These are phyloP conservation scores for Neurospora sp. DNA, from an alignment of 2,329 filamentous ascomycete genomes.

Conservation along the genomic window DNA sequence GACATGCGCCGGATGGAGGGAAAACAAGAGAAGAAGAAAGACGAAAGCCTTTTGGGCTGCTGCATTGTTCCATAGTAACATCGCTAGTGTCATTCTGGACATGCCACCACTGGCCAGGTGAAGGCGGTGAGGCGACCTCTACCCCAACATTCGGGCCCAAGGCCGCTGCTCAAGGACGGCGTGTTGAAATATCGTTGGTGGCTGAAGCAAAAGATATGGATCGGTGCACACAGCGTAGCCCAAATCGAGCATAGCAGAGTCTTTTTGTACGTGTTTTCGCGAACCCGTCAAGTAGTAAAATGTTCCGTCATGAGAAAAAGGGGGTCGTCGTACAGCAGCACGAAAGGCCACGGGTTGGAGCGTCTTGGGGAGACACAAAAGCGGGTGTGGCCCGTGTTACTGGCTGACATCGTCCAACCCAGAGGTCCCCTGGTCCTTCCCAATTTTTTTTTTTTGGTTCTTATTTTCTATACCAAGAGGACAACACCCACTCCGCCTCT, in stretches of 20 bases:
- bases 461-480: not conserved
- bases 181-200: not conserved
- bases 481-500: not conserved
- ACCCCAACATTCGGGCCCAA: not conserved
- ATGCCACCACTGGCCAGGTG: not conserved
- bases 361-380: not conserved
- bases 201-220: not conserved
- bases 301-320: not conserved
- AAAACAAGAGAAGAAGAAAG: not conserved
- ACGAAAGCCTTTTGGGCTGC: not conserved
- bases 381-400: not conserved
- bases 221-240: not conserved
- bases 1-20: not conserved
- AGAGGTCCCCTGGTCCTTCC: not conserved
- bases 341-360: not conserved
- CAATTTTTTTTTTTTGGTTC: constrained; percentile 1
- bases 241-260: not conserved
- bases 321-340: not conserved
- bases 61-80: no score
- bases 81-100: no score
- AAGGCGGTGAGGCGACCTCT: not conserved
- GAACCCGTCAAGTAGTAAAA: not conserved
- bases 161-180: not conserved
- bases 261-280: not conserved
- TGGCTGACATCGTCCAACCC: not conserved